Conservation (phyloP, 23 red algal species). For the Gracilaria vermiculophylla region DNA sequence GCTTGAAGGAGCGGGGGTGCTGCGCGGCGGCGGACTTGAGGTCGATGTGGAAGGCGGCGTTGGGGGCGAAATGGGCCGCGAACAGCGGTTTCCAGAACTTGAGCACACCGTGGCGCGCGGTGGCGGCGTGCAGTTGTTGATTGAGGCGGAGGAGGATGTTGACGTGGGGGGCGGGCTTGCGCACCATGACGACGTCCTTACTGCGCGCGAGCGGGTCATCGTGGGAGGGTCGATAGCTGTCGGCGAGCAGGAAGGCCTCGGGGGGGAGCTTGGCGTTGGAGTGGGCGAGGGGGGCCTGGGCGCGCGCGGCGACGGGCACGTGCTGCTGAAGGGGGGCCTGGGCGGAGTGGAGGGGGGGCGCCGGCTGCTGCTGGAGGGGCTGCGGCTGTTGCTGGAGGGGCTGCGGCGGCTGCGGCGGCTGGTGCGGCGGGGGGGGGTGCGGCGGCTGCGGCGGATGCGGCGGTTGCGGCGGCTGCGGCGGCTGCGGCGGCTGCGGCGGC, state of each 20-base stretch:
- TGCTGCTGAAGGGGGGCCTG: neutral
- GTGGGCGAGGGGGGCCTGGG: neutral
- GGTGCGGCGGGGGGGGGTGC: neutral
- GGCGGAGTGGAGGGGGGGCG: neutral
- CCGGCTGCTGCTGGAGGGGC: neutral
- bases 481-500: neutral
- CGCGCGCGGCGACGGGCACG: neutral
- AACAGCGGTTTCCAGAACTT: conserved; percentile 48
- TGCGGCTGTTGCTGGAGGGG: neutral
- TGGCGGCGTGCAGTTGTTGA: neutral
- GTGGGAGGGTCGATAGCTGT: neutral
- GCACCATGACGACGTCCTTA: neutral
- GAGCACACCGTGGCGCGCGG: neutral
- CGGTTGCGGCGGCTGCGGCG: neutral
- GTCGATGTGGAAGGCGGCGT: conserved; percentile 49
- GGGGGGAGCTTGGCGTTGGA: conserved; percentile 14
- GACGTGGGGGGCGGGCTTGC: neutral
- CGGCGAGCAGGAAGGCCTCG: conserved; percentile 21
- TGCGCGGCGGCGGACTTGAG: neutral
- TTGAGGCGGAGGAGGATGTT: neutral
- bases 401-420: neutral
- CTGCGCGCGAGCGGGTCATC: neutral
- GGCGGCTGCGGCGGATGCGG: neutral
- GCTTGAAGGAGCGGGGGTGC: neutral
- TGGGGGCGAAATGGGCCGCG: conserved; percentile 24